Percentiles rank a stretch among this genome's conserved stretches.
These are phyloP conservation scores for Cucumis melo DNA, from an alignment of 306 rosid species.

Conservation along the genomic window DNA sequence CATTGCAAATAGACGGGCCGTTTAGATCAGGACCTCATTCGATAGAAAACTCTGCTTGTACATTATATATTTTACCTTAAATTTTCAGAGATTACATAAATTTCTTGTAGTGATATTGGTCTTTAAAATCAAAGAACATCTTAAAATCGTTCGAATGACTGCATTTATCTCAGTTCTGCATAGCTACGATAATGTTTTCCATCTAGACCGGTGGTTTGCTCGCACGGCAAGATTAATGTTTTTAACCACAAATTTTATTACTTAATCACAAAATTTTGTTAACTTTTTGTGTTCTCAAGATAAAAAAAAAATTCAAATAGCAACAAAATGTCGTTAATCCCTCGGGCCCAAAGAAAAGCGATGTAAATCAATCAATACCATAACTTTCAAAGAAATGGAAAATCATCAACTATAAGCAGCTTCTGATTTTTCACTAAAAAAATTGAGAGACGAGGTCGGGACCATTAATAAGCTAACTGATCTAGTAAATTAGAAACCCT, in stretches of 20 bases:
- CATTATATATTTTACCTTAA: not conserved
- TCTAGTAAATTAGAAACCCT: not conserved
- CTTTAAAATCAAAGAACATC: not conserved
- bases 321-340: not conserved
- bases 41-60: not conserved
- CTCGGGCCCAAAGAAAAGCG: not conserved
- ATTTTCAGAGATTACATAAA: not conserved
- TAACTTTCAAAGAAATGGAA: not conserved
- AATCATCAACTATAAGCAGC: not conserved
- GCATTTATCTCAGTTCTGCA: not conserved
- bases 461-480: not conserved
- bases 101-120: not conserved
- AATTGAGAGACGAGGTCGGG: not conserved
- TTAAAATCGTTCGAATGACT: not conserved
- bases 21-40: not conserved
- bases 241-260: not conserved
- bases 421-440: not conserved
- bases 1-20: not conserved
- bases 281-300: not conserved
- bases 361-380: not conserved
- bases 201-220: not conserved
- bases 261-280: not conserved
- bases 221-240: not conserved
- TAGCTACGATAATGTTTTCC: not conserved
- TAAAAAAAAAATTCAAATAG: not conserved